Conservation (phyloP, 2,329 filamentous ascomycete species). For the Tolypocladium tropicale region DNA sequence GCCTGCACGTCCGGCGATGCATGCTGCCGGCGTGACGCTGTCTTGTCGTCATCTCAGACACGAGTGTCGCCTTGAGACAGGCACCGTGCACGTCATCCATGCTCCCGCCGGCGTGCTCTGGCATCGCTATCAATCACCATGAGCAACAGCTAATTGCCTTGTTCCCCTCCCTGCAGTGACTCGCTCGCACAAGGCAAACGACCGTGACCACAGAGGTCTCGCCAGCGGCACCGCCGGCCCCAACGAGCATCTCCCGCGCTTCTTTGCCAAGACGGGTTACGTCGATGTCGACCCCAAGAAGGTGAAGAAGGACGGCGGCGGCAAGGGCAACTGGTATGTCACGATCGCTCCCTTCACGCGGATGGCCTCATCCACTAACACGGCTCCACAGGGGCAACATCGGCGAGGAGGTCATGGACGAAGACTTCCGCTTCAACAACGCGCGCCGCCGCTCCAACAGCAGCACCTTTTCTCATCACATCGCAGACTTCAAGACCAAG, state of each 20-base stretch:
- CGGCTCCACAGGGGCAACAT: constrained; percentile 57
- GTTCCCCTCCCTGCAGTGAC: constrained; percentile 61
- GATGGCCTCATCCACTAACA: no score
- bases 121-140: neutral
- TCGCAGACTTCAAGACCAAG: constrained; percentile 87
- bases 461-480: constrained; percentile 58
- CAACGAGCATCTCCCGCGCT: constrained; percentile 73
- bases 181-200: constrained; percentile 91
- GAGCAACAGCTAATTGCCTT: constrained; percentile 4
- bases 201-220: constrained; percentile 76
- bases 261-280: constrained; percentile 83
- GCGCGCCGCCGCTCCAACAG: constrained; percentile 88
- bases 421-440: constrained; percentile 74
- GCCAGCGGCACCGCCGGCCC: constrained; percentile 62
- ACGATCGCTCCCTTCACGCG: no score
- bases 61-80: neutral
- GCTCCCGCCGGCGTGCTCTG: neutral
- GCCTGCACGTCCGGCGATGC: neutral
- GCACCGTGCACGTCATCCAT: neutral
- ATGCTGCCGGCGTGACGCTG: neutral
- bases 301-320: constrained; percentile 91
- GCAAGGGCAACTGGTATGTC: constrained; percentile 86
- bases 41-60: neutral
- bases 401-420: constrained; percentile 77
- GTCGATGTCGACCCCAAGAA: constrained; percentile 78